phyloP scores from a whole-genome alignment of 2,329 filamentous ascomycete species.

The Fusarium sp. region DNA sequence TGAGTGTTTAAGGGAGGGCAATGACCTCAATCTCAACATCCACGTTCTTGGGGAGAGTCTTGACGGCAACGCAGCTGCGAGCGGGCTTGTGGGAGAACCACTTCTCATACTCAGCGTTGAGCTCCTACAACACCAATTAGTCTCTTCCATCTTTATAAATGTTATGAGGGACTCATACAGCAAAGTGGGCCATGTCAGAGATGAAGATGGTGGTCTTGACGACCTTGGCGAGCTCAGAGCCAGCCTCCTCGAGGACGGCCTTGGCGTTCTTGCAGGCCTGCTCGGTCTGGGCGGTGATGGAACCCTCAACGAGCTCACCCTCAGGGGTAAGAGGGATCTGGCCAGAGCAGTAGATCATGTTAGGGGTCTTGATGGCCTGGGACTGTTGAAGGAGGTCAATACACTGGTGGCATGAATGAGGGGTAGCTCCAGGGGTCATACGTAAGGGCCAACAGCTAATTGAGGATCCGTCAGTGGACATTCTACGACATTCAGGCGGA shows the following conservation, averaged over 20 bases:
- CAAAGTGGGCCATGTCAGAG: constrained; percentile 90
- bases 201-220: constrained; percentile 96
- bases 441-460: constrained; percentile 72
- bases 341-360: constrained; percentile 75
- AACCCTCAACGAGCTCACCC: constrained; percentile 68
- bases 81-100: constrained; percentile 87
- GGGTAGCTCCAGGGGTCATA: constrained; percentile 53
- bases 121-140: constrained; percentile 59
- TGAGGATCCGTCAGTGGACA: constrained; percentile 13
- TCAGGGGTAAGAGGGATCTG: constrained; percentile 77
- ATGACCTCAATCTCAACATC: constrained; percentile 93
- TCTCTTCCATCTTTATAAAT: too few relatives aligned
- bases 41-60: constrained; percentile 87
- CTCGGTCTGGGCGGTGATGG: constrained; percentile 72
- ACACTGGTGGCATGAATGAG: constrained; percentile 11
- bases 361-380: constrained; percentile 75
- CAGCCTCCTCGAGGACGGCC: constrained; percentile 85
- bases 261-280: constrained; percentile 81
- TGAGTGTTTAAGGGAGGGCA: constrained; percentile 69
- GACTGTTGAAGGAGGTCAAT: constrained; percentile 58
- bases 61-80: constrained; percentile 90
- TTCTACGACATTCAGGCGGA: background rate
- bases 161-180: constrained; percentile 53
- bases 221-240: constrained; percentile 80
- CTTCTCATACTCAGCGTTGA: constrained; percentile 89